Evolutionary conservation across 2,329 filamentous ascomycete species (phyloP).

Genomic region (Phialocephala subalpina): DNA sequence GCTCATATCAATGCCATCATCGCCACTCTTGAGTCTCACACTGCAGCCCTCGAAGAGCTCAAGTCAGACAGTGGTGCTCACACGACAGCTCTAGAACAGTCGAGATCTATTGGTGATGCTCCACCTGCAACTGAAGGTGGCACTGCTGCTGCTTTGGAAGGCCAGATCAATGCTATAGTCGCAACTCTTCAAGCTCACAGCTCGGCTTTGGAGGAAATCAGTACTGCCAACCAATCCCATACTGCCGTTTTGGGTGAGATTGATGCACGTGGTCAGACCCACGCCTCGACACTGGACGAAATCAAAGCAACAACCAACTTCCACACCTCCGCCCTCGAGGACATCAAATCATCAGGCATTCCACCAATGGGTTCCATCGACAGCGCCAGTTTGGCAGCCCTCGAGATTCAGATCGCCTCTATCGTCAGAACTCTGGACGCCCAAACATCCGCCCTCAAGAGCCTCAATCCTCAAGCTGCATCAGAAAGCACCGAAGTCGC

Average conservation of each 20-base stretch:
- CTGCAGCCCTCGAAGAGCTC: constrained; percentile 16
- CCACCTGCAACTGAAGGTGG: constrained; percentile 15
- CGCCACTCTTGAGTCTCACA: constrained; percentile 25
- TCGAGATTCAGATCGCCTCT: constrained; percentile 34
- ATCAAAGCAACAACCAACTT: constrained; percentile 12
- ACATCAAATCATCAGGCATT: constrained; percentile 21
- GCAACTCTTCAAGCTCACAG: constrained; percentile 33
- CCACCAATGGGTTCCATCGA: constrained; percentile 2
- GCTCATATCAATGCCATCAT: constrained; percentile 24
- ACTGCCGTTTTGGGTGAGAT: constrained; percentile 25
- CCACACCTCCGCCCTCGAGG: constrained; percentile 23
- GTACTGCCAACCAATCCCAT: constrained; percentile 18
- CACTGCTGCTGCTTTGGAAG: constrained; percentile 28
- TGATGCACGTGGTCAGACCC: constrained; percentile 11
- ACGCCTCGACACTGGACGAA: constrained; percentile 19
- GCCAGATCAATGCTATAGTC: constrained; percentile 34
- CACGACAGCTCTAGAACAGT: constrained; percentile 25
- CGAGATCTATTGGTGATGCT: constrained; percentile 18
- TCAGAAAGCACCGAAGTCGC: constrained; percentile 21
- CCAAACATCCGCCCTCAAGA: constrained; percentile 30
- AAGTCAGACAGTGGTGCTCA: constrained; percentile 24
- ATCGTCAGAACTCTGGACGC: constrained; percentile 33
- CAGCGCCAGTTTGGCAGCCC: constrained; percentile 18
- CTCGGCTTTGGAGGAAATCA: constrained; percentile 33
- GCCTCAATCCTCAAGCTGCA: constrained; percentile 23